Percentiles rank a stretch among this genome's conserved stretches.
Evolutionary conservation across 1,139 yeast species (phyloP).

Genomic region (Yamadazyma dendronema): DNA sequence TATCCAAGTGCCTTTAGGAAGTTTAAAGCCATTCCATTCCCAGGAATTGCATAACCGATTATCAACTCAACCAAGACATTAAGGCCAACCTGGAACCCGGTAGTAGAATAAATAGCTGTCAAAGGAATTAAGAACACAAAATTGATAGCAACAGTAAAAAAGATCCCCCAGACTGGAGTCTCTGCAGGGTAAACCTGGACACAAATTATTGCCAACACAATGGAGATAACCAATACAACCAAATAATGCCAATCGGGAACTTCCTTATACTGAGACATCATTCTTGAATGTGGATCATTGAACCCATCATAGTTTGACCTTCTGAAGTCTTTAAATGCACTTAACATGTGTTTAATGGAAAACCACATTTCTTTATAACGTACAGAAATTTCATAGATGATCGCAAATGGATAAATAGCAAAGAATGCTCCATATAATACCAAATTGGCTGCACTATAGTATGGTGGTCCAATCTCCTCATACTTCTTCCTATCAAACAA

Average conservation of each 20-base stretch:
- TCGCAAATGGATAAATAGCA: slow-evolving; percentile 55
- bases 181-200: slow-evolving; percentile 47
- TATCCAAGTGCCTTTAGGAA: slow-evolving; percentile 58
- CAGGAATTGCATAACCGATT: slow-evolving; percentile 63
- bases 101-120: slow-evolving; percentile 51
- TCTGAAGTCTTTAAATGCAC: slow-evolving; percentile 23
- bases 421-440: slow-evolving; percentile 58
- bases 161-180: slow-evolving; percentile 58
- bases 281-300: slow-evolving; percentile 53
- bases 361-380: slow-evolving; percentile 23
- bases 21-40: slow-evolving; percentile 60
- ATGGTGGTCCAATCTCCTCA: slow-evolving; percentile 47
- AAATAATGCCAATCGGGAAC: slow-evolving; percentile 65
- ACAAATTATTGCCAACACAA: slow-evolving; percentile 49
- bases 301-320: slow-evolving; percentile 41
- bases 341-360: slow-evolving; percentile 12
- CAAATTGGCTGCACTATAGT: slow-evolving; percentile 36
- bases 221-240: slow-evolving; percentile 44
- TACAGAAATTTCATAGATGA: slow-evolving; percentile 41
- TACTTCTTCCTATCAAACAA: slow-evolving; percentile 41
- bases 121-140: slow-evolving; percentile 56
- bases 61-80: slow-evolving; percentile 61
- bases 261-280: slow-evolving; percentile 56
- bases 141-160: slow-evolving; percentile 55
- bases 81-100: slow-evolving; percentile 53